Conservation (phyloP, 2,329 filamentous ascomycete genomes). For the Alternaria longipes region DNA sequence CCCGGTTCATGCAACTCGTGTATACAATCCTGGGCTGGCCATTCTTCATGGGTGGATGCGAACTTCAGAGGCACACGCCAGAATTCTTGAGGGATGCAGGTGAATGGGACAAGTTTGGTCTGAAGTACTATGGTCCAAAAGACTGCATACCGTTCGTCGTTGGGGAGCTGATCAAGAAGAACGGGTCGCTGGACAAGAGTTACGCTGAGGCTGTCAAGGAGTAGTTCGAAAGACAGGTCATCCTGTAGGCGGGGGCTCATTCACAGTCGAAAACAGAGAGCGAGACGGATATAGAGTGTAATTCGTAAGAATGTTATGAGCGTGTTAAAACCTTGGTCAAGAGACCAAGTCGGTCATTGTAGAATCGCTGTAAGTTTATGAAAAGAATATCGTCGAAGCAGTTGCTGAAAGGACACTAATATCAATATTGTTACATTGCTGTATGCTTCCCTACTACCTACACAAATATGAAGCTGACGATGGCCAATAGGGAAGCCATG, state of each 20-base stretch:
- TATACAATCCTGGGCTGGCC: conserved; percentile 60
- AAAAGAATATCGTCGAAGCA: neutral
- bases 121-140: conserved; percentile 51
- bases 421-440: neutral
- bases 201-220: conserved; percentile 34
- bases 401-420: neutral
- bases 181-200: conserved; percentile 23
- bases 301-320: neutral
- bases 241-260: neutral
- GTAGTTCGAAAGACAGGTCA: neutral
- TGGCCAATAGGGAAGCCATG: neutral
- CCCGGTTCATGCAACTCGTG: conserved; percentile 57
- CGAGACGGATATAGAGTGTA: neutral
- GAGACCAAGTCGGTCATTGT: neutral
- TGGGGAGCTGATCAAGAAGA: conserved; percentile 49
- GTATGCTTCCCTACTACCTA: neutral
- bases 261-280: neutral
- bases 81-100: conserved; percentile 55
- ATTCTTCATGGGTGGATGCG: conserved; percentile 63
- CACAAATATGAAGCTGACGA: conserved; percentile 10
- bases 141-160: conserved; percentile 48
- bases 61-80: conserved; percentile 60
- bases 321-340: neutral
- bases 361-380: neutral
- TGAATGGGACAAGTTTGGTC: conserved; percentile 60